Evolutionary conservation across 768 basidiomycete species (phyloP).

Genomic region (Tulasnella sp.): DNA sequence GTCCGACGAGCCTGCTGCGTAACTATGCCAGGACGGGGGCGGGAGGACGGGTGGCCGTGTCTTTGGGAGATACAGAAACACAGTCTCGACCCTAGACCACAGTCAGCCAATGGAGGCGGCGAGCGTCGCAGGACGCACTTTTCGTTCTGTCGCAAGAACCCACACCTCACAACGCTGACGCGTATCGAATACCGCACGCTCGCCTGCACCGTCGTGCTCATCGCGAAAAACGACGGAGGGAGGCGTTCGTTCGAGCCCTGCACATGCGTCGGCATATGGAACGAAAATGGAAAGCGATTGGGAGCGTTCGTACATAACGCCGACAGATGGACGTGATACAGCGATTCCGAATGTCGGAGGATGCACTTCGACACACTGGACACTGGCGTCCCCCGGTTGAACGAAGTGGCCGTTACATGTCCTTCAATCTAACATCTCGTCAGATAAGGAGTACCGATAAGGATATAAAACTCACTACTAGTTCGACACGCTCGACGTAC

Average conservation of each 20-base stretch:
- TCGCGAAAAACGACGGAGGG: neutral
- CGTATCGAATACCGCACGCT: neutral
- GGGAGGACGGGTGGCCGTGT: neutral
- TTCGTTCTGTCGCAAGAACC: neutral
- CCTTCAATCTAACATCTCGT: conserved; percentile 1
- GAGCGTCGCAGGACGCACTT: neutral
- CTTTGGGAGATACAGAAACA: conserved; percentile 1
- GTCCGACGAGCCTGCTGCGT: neutral
- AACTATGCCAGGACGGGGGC: neutral
- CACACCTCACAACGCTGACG: neutral
- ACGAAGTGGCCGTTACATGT: neutral
- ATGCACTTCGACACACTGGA: neutral
- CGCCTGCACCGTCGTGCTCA: neutral
- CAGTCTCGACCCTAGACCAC: neutral
- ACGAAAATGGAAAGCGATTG: neutral
- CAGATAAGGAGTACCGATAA: no score
- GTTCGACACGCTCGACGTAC: neutral
- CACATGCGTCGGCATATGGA: neutral
- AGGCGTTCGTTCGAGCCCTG: neutral
- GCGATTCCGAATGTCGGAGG: neutral
- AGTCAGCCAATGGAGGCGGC: neutral
- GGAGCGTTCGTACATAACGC: neutral
- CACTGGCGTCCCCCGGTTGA: neutral
- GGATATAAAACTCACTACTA: neutral
- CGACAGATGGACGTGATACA: neutral